These are phyloP conservation scores for Heliophila coronopifolia DNA, from an alignment of 441 rosid genomes.

Conservation along the genomic window DNA sequence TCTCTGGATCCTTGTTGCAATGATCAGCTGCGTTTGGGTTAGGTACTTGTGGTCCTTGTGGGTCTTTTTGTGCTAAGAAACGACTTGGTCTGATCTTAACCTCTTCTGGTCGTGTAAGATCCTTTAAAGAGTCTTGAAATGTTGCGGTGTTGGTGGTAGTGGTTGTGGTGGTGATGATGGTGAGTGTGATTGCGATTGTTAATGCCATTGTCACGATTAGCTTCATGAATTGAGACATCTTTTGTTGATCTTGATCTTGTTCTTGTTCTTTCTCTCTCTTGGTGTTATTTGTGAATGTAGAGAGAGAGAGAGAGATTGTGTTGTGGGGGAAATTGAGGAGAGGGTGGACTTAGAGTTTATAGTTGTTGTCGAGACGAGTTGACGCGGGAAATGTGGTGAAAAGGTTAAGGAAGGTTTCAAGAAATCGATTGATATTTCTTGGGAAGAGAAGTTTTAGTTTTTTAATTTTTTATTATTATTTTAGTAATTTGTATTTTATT, in stretches of 20 bases:
- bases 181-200: constrained; percentile 39
- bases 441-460: constrained; percentile 11
- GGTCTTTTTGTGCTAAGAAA: constrained; percentile 37
- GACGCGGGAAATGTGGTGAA: constrained; percentile 48
- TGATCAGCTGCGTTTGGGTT: constrained; percentile 68
- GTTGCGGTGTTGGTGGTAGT: constrained; percentile 3
- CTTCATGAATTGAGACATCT: constrained; percentile 38
- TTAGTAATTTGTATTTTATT: not conserved
- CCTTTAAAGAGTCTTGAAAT: constrained; percentile 1
- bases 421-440: constrained; percentile 26
- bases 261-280: too few relatives aligned
- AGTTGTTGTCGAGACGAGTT: constrained; percentile 39
- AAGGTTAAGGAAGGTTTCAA: constrained; percentile 23
- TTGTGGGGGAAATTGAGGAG: constrained; percentile 24
- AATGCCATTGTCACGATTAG: constrained; percentile 45
- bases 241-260: too few relatives aligned
- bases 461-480: not conserved
- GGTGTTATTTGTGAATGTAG: not conserved
- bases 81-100: constrained; percentile 46
- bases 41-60: constrained; percentile 18
- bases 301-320: not conserved
- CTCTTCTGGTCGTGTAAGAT: not conserved
- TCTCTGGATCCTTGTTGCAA: constrained; percentile 41
- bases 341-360: constrained; percentile 35
- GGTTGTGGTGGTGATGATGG: constrained; percentile 30